Conservation (phyloP, 2,329 filamentous ascomycete species). For the Botrytis deweyae region DNA sequence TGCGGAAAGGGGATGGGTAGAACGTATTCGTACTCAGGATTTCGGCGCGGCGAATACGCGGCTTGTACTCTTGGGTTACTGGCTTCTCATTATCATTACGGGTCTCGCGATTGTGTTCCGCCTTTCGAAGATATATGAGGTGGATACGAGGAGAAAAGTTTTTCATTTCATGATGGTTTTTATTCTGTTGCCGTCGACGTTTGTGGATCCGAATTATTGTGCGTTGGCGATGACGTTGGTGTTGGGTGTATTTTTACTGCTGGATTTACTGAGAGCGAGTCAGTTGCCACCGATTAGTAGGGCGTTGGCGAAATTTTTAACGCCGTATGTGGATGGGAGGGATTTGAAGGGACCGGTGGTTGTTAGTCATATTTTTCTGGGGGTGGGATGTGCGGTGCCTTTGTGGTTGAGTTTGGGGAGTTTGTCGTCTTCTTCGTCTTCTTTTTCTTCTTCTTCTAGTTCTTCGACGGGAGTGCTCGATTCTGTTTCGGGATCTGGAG, state of each 20-base stretch:
- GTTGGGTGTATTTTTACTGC: slow-evolving; percentile 79
- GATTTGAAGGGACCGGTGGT: slow-evolving; percentile 93
- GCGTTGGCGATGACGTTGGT: slow-evolving; percentile 77
- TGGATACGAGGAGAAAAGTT: slow-evolving; percentile 93
- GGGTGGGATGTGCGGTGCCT: slow-evolving; percentile 92
- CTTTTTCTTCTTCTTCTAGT: neutral
- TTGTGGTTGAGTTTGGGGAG: slow-evolving; percentile 84
- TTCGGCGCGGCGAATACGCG: slow-evolving; percentile 79
- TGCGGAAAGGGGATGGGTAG: slow-evolving; percentile 58
- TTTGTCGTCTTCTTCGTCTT: slow-evolving; percentile 47
- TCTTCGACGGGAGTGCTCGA: neutral
- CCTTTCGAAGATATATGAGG: slow-evolving; percentile 76
- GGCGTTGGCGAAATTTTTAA: slow-evolving; percentile 81
- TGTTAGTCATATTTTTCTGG: slow-evolving; percentile 90
- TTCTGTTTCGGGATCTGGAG: slow-evolving; percentile 39
- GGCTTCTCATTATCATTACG: slow-evolving; percentile 62
- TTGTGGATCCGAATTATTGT: slow-evolving; percentile 80
- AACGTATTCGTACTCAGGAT: slow-evolving; percentile 60
- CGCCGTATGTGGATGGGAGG: slow-evolving; percentile 90
- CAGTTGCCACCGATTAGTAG: slow-evolving; percentile 88
- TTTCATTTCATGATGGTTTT: slow-evolving; percentile 98
- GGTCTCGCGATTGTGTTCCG: slow-evolving; percentile 75
- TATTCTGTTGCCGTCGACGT: slow-evolving; percentile 88
- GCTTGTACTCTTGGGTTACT: slow-evolving; percentile 75
- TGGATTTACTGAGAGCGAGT: slow-evolving; percentile 86